Conservation (phyloP, 1,284 basidiomycete species). For the Trametes hirsuta region DNA sequence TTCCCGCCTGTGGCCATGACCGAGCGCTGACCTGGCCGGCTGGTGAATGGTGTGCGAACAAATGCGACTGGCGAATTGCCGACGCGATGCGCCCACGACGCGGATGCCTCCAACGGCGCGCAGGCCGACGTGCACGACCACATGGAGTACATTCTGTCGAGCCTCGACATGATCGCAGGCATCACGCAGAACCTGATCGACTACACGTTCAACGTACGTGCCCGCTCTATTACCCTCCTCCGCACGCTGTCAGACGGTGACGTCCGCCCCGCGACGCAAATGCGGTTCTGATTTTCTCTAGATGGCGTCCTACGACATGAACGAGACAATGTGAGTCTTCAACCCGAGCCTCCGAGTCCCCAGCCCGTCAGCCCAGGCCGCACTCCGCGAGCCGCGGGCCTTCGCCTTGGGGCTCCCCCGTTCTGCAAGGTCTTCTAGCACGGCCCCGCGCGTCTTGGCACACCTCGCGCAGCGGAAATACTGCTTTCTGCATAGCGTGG, state of each 20-base stretch:
- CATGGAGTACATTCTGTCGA: slow-evolving; percentile 68
- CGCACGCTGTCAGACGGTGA: background rate
- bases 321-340: slow-evolving; percentile 60
- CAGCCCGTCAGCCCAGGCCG: too few relatives aligned
- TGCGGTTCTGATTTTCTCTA: slow-evolving; percentile 28
- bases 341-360: background rate
- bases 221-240: background rate
- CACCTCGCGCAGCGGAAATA: background rate
- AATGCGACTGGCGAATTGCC: background rate
- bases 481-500: background rate
- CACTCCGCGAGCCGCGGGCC: too few relatives aligned
- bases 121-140: slow-evolving; percentile 73
- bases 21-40: background rate
- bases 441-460: background rate
- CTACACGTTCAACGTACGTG: slow-evolving; percentile 63
- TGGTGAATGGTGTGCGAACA: background rate
- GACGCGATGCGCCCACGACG: too few relatives aligned
- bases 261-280: background rate
- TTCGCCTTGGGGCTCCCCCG: background rate
- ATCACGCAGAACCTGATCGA: slow-evolving; percentile 72
- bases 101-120: too few relatives aligned
- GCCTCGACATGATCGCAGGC: slow-evolving; percentile 68
- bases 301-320: slow-evolving; percentile 74
- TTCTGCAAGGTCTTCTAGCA: background rate
- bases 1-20: too few relatives aligned